A percentile compares a stretch with the other conserved stretches of the same genome.
Evolutionary conservation across 805 yeast genomes (phyloP).

Genomic region (Candida patagonica): DNA sequence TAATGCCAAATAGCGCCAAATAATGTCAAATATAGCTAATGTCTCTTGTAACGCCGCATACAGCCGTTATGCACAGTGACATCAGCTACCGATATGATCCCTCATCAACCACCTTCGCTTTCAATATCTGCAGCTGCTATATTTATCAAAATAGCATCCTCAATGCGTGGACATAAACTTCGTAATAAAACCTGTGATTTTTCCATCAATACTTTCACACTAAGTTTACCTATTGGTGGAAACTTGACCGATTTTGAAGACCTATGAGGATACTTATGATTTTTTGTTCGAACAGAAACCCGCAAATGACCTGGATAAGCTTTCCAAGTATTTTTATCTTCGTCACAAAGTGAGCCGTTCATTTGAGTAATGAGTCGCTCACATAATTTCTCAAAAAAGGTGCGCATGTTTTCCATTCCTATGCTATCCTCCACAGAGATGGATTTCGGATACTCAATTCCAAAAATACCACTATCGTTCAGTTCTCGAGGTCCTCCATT

Average conservation of each 20-base stretch:
- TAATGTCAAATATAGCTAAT: too few relatives aligned
- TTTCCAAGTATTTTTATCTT: constrained; percentile 14
- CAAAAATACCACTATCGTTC: background rate
- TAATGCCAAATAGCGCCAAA: too few relatives aligned
- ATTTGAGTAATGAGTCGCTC: constrained; percentile 2
- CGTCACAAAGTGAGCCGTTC: background rate
- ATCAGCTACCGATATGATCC: too few relatives aligned
- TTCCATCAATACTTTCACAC: too few relatives aligned
- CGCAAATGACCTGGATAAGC: constrained; percentile 15
- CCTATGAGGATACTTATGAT: background rate
- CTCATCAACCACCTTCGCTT: too few relatives aligned
- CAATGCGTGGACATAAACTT: too few relatives aligned
- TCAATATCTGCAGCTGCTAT: too few relatives aligned
- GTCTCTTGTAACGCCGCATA: too few relatives aligned
- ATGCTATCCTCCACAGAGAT: constrained; percentile 2
- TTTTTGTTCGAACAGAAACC: constrained; percentile 6
- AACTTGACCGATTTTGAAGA: background rate
- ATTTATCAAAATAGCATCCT: too few relatives aligned
- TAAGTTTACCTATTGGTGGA: too few relatives aligned
- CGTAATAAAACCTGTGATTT: too few relatives aligned
- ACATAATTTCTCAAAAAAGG: background rate
- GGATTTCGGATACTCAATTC: background rate
- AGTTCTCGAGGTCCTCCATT: background rate
- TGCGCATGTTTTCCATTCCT: background rate
- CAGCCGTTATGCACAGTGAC: too few relatives aligned